Evolutionary conservation across 495 filamentous ascomycete species (phyloP).

Genomic region (Aspergillus conjunctus): DNA sequence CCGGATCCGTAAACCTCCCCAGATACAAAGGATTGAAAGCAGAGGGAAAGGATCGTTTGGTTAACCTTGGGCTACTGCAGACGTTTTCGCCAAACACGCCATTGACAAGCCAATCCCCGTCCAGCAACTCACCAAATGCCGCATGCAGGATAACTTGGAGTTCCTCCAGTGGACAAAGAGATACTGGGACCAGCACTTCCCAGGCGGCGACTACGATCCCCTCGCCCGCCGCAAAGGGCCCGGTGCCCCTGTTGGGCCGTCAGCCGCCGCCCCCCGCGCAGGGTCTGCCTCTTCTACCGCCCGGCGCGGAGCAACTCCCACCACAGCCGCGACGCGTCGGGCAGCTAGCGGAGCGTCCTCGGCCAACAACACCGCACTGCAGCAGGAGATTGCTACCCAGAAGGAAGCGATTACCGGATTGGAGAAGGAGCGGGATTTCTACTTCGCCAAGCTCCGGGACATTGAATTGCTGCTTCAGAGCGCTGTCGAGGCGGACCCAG

Average conservation of each 20-base stretch:
- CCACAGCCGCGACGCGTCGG: constrained; percentile 58
- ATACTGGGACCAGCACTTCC: constrained; percentile 98
- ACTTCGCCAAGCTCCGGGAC: constrained; percentile 96
- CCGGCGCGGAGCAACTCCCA: constrained; percentile 74
- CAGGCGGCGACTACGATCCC: constrained; percentile 94
- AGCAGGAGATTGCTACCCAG: constrained; percentile 77
- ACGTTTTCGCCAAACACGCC: constrained; percentile 77
- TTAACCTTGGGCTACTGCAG: constrained; percentile 44
- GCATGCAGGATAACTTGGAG: constrained; percentile 99
- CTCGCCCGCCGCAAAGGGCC: constrained; percentile 79
- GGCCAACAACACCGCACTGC: constrained; percentile 65
- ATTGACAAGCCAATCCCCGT: constrained; percentile 88
- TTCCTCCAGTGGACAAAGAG: constrained; percentile 96
- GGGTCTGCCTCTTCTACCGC: constrained; percentile 57
- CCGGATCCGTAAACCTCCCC: neutral
- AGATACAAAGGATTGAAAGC: neutral
- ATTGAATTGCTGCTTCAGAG: constrained; percentile 93
- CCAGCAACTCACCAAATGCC: constrained; percentile 89
- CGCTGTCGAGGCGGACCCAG: constrained; percentile 85
- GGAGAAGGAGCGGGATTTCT: constrained; percentile 95
- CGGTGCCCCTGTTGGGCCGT: constrained; percentile 53
- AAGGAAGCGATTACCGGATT: constrained; percentile 86
- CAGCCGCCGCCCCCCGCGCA: constrained; percentile 46
- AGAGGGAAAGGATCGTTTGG: constrained; percentile 1
- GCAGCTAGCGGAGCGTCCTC: constrained; percentile 51